Evolutionary conservation across 1,284 basidiomycete genomes (phyloP).

Genomic region (Tilletia caries): DNA sequence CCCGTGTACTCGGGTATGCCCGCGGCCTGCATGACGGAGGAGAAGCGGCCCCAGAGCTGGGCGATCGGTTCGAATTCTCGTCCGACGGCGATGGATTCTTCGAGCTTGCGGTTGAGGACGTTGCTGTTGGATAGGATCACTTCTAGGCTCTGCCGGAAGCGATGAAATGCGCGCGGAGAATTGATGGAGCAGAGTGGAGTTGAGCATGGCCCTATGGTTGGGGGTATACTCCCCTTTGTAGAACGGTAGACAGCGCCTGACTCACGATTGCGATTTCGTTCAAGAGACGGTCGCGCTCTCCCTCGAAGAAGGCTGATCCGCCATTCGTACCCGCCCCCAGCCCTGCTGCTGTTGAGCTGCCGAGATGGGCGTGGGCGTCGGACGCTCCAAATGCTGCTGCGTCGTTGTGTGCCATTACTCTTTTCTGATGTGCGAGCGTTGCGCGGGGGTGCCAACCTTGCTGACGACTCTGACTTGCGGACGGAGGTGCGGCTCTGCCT

Average conservation of each 20-base stretch:
- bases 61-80: slow-evolving; percentile 88
- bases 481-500: too few species aligned
- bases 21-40: slow-evolving; percentile 65
- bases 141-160: slow-evolving; percentile 71
- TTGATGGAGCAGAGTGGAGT: not conserved
- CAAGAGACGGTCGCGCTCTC: slow-evolving; percentile 69
- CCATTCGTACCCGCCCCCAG: not conserved
- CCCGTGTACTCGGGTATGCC: slow-evolving; percentile 30
- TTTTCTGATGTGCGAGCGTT: too few species aligned
- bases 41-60: slow-evolving; percentile 77
- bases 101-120: slow-evolving; percentile 82
- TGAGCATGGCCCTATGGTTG: too few species aligned
- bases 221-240: too few species aligned
- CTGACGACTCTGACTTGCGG: too few species aligned
- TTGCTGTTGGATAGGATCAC: slow-evolving; percentile 80
- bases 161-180: not conserved
- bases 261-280: slow-evolving; percentile 68
- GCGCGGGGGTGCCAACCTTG: too few species aligned
- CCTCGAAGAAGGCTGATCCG: slow-evolving; percentile 65
- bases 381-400: too few species aligned
- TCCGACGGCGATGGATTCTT: slow-evolving; percentile 86
- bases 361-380: too few species aligned
- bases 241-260: too few species aligned
- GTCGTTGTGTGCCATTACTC: too few species aligned
- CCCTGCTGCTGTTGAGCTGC: slow-evolving; percentile 1